A percentile compares a stretch with the other conserved stretches of the same genome.
Conservation (phyloP, 208 protist species). For the Trypanosoma cruzi region DNA sequence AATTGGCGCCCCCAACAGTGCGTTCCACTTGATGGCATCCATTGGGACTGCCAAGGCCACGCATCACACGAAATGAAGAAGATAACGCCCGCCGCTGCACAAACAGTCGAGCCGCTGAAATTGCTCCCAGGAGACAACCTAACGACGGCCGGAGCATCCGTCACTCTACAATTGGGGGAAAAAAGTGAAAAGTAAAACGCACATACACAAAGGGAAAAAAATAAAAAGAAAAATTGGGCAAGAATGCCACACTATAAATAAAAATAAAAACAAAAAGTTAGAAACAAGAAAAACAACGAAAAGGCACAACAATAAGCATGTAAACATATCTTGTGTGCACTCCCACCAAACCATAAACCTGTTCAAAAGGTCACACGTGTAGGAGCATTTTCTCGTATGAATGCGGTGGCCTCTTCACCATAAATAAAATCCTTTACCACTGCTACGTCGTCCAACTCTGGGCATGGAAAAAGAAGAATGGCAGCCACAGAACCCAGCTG, state of each 20-base stretch:
- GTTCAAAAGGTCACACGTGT: constrained; percentile 39
- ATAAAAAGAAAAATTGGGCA: constrained; percentile 22
- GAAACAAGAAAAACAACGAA: too few relatives aligned
- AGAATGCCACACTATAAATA: background rate
- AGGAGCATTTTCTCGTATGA: constrained; percentile 64
- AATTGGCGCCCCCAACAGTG: background rate
- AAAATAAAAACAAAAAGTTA: constrained; percentile 3
- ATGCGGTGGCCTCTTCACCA: constrained; percentile 56
- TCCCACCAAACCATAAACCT: background rate
- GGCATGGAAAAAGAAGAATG: constrained; percentile 92
- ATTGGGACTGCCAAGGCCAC: background rate
- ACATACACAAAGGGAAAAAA: constrained; percentile 11
- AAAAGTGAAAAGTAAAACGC: constrained; percentile 11
- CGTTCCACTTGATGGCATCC: background rate
- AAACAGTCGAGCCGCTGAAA: background rate
- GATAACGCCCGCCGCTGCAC: background rate
- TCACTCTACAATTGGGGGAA: constrained; percentile 10
- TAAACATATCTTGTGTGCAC: constrained; percentile 8
- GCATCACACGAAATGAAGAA: background rate
- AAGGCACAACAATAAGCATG: too few relatives aligned
- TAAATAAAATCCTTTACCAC: constrained; percentile 61
- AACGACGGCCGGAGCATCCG: background rate
- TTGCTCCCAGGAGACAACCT: background rate
- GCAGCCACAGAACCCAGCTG: constrained; percentile 94
- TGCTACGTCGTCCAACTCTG: constrained; percentile 91